A percentile compares a stretch with the other conserved stretches of the same genome.
phyloP scores from a whole-genome alignment of 1,139 yeast species.

The Sugiyamaella sp. region DNA sequence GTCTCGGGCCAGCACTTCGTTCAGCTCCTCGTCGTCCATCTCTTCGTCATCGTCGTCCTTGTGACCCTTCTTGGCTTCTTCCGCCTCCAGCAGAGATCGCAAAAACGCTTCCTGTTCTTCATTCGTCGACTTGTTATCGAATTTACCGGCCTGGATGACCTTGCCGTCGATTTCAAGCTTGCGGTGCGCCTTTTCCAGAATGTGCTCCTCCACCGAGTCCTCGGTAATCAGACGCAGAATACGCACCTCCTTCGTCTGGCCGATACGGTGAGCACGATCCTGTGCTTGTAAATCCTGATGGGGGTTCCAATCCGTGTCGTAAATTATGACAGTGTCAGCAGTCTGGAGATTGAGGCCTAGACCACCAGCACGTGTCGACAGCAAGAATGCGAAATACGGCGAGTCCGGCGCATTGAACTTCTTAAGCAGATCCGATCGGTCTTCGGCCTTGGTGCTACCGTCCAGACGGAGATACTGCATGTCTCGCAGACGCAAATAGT shows the following conservation, averaged over 20 bases:
- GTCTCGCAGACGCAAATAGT: constrained; percentile 74
- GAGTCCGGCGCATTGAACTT: constrained; percentile 85
- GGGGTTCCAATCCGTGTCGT: constrained; percentile 99
- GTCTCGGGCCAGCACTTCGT: constrained; percentile 80
- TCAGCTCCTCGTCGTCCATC: constrained; percentile 59
- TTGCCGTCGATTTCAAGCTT: constrained; percentile 96
- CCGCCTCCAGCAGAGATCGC: constrained; percentile 81
- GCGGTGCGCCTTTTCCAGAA: constrained; percentile 90
- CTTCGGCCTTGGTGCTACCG: constrained; percentile 95
- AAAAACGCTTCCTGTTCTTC: constrained; percentile 96
- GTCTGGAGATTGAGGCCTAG: constrained; percentile 93
- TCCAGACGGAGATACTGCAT: constrained; percentile 86
- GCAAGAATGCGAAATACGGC: constrained; percentile 84
- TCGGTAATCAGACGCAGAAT: constrained; percentile 89
- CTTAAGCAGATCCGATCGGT: constrained; percentile 82
- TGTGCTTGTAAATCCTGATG: constrained; percentile 99
- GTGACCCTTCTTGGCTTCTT: constrained; percentile 53
- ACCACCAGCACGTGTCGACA: constrained; percentile 98
- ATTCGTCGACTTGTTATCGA: constrained; percentile 92
- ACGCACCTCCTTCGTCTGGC: constrained; percentile 96
- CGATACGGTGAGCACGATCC: constrained; percentile 98
- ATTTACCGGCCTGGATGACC: constrained; percentile 98
- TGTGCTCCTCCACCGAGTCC: constrained; percentile 94
- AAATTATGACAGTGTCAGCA: constrained; percentile 95
- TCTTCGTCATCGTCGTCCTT: constrained; percentile 68